Conservation (phyloP, 495 filamentous ascomycete species). For the Tuber magnatum region DNA sequence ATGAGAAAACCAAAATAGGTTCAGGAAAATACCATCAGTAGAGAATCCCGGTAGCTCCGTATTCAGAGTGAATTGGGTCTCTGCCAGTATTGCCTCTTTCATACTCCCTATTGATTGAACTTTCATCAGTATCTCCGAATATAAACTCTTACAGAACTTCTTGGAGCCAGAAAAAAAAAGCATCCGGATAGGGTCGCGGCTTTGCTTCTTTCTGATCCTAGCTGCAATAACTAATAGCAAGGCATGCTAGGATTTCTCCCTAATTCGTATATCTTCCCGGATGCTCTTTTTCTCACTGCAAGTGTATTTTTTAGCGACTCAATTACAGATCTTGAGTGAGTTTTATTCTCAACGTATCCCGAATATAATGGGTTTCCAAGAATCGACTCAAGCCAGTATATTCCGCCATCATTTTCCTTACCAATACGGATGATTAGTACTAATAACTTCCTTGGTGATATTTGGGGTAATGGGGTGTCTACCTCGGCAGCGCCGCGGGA, state of each 20-base stretch:
- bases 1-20: neutral
- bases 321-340: neutral
- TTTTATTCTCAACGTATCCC: neutral
- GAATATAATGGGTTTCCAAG: neutral
- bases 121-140: neutral
- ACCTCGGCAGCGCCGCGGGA: neutral
- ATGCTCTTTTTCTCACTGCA: neutral
- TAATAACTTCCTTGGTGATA: neutral
- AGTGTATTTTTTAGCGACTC: neutral
- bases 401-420: neutral
- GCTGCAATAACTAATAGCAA: neutral
- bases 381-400: conserved; percentile 1
- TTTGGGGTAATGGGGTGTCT: neutral
- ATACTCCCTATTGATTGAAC: conserved; percentile 15
- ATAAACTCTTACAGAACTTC: neutral
- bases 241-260: neutral
- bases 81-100: conserved; percentile 11
- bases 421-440: neutral
- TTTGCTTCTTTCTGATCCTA: neutral
- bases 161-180: neutral
- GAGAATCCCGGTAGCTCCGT: conserved; percentile 10
- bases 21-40: conserved; percentile 5
- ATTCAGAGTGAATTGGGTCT: conserved; percentile 16
- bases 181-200: neutral
- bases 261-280: neutral